phyloP scores from a whole-genome alignment of 257 asterid genomes.

The Nicotiana noctiflora region DNA sequence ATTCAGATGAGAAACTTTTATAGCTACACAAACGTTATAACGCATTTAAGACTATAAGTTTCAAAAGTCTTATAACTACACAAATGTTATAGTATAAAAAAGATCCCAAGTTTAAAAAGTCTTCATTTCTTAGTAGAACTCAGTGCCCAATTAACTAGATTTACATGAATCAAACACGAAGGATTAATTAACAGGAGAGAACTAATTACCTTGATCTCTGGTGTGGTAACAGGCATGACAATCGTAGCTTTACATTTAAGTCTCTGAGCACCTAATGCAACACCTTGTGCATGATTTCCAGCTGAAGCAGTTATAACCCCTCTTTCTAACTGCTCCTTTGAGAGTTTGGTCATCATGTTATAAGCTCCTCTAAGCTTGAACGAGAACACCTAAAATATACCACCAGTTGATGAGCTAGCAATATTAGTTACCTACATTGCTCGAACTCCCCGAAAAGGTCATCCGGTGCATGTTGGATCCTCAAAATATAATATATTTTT shows the following conservation, averaged over 20 bases:
- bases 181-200: neutral
- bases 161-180: neutral
- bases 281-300: conserved; percentile 95
- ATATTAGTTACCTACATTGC: neutral
- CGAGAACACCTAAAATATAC: conserved; percentile 52
- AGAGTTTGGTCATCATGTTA: conserved; percentile 86
- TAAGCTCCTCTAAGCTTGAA: conserved; percentile 96
- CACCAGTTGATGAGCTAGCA: neutral
- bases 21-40: too few species aligned
- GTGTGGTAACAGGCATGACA: conserved; percentile 84
- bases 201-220: conserved; percentile 67
- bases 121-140: too few species aligned
- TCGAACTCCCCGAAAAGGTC: too few species aligned
- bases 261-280: conserved; percentile 61
- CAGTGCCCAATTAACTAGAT: too few species aligned
- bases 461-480: too few species aligned
- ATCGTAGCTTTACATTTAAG: conserved; percentile 55
- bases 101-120: too few species aligned
- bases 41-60: too few species aligned
- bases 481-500: too few species aligned
- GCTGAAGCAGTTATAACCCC: conserved; percentile 95
- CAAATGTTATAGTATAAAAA: too few species aligned
- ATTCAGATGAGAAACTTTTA: too few species aligned
- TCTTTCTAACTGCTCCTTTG: conserved; percentile 46
- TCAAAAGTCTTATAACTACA: too few species aligned